A percentile compares a stretch with the other conserved stretches of the same genome.
Evolutionary conservation across 1,139 yeast genomes (phyloP).

Genomic region (Yamadazyma aaseri): DNA sequence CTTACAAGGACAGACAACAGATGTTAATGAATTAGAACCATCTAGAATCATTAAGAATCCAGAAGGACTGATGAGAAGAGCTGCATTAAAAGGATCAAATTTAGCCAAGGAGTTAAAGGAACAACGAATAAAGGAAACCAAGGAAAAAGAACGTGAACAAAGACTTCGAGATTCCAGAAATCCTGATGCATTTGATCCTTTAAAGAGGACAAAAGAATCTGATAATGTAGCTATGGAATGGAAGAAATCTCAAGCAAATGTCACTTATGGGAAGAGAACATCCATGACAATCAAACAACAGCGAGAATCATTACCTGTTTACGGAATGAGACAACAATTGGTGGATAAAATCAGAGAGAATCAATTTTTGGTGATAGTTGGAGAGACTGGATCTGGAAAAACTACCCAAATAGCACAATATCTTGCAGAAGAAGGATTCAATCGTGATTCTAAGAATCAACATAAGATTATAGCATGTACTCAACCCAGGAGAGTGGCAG

Average conservation of each 20-base stretch:
- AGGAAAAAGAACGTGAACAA: constrained; percentile 40
- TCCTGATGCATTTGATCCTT: constrained; percentile 43
- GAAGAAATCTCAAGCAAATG: constrained; percentile 41
- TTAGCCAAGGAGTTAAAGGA: constrained; percentile 67
- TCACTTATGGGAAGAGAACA: constrained; percentile 56
- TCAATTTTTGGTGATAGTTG: constrained; percentile 47
- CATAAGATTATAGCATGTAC: constrained; percentile 70
- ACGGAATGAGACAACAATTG: constrained; percentile 55
- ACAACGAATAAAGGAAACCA: constrained; percentile 48
- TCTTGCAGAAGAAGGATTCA: constrained; percentile 38
- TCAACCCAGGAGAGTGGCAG: constrained; percentile 96
- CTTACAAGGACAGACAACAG: constrained; percentile 51
- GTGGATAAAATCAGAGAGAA: constrained; percentile 52
- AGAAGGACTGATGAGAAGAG: constrained; percentile 74
- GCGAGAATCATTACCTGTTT: constrained; percentile 73
- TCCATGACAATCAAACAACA: constrained; percentile 59
- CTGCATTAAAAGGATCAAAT: constrained; percentile 75
- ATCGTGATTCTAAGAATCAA: constrained; percentile 18
- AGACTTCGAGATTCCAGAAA: constrained; percentile 24
- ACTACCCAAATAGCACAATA: constrained; percentile 44
- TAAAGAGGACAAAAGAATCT: constrained; percentile 12
- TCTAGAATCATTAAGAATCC: constrained; percentile 64
- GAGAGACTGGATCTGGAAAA: constrained; percentile 50
- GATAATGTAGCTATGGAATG: constrained; percentile 13
- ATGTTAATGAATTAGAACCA: constrained; percentile 41